Evolutionary conservation across 1,284 basidiomycete species (phyloP).

Genomic region (Cystobasidium sp.): DNA sequence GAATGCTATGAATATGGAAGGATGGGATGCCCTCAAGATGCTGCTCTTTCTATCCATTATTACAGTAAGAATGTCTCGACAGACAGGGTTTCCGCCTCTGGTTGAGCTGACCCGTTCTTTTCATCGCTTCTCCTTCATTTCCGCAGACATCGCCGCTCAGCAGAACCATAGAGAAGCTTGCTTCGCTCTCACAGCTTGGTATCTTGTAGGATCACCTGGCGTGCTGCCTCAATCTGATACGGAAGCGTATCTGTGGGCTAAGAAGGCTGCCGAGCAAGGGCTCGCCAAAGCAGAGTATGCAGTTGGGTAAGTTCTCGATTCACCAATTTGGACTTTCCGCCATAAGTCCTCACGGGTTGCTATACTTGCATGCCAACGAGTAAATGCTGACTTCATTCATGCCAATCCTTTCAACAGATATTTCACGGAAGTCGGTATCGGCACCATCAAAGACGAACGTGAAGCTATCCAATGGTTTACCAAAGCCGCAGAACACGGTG

Average conservation of each 20-base stretch:
- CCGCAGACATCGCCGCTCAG: conserved; percentile 90
- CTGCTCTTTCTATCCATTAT: conserved; percentile 96
- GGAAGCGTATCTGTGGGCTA: conserved; percentile 93
- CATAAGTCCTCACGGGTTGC: too few species aligned
- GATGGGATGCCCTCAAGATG: conserved; percentile 97
- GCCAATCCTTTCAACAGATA: neutral
- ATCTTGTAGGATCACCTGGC: conserved; percentile 95
- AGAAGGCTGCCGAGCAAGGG: conserved; percentile 90
- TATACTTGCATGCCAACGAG: too few species aligned
- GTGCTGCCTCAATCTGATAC: conserved; percentile 97
- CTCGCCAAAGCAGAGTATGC: conserved; percentile 95
- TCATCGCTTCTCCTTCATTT: conserved; percentile 16
- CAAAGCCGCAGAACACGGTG: conserved; percentile 87
- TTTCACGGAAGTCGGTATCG: conserved; percentile 57
- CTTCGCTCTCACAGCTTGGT: conserved; percentile 98
- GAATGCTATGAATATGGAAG: conserved; percentile 99
- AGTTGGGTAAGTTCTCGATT: conserved; percentile 65
- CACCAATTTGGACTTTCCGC: neutral
- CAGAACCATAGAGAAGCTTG: conserved; percentile 96
- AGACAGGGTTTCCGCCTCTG: neutral
- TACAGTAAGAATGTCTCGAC: conserved; percentile 70
- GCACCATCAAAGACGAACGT: conserved; percentile 56
- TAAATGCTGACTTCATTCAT: neutral
- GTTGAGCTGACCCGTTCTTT: neutral
- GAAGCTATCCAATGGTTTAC: conserved; percentile 81